Conservation (phyloP, 352 stramenopile species). For the Phytophthora brassicae region DNA sequence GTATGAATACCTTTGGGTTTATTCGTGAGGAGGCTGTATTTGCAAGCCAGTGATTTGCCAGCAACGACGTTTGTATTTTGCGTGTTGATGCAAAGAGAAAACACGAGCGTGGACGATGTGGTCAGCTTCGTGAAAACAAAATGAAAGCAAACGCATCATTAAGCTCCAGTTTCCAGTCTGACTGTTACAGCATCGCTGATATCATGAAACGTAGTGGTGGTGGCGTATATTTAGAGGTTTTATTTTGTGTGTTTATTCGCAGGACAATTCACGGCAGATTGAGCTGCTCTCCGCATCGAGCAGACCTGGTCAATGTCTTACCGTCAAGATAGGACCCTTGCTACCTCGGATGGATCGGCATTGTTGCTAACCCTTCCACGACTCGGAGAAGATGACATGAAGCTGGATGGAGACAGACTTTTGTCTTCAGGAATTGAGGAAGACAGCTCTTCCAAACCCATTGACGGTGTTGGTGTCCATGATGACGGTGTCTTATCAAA, state of each 20-base stretch:
- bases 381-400: slow-evolving; percentile 13
- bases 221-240: slow-evolving; percentile 26
- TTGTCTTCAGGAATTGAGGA: slow-evolving; percentile 11
- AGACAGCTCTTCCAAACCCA: slow-evolving; percentile 4
- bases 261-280: neutral
- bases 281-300: neutral
- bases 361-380: slow-evolving; percentile 12
- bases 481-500: slow-evolving; percentile 40
- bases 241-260: slow-evolving; percentile 2
- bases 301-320: slow-evolving; percentile 14
- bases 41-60: too few species aligned
- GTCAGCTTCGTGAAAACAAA: slow-evolving; percentile 11
- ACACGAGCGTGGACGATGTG: neutral
- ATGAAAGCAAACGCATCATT: slow-evolving; percentile 11
- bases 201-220: neutral
- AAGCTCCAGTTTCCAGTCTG: neutral
- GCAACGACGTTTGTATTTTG: slow-evolving; percentile 15
- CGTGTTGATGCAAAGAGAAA: slow-evolving; percentile 1
- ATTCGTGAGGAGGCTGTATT: neutral
- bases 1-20: neutral
- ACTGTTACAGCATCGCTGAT: neutral
- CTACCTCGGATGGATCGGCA: slow-evolving; percentile 8
- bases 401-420: neutral
- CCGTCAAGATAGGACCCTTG: slow-evolving; percentile 1
- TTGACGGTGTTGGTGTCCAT: slow-evolving; percentile 17